phyloP scores from a whole-genome alignment of 805 yeast genomes.

The Pichia rugopelliculosa region DNA sequence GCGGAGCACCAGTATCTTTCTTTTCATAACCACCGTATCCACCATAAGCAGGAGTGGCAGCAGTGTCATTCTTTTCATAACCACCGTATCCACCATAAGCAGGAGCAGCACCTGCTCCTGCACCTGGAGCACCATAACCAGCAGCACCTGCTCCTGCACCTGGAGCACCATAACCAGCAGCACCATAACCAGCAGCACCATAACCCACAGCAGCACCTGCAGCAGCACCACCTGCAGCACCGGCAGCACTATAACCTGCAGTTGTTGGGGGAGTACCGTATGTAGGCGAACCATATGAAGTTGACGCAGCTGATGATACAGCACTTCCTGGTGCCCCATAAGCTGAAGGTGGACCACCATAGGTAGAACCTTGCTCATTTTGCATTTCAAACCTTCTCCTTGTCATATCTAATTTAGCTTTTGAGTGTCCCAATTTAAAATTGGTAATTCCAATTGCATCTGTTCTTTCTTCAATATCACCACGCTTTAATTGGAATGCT shows the following conservation, averaged over 20 bases:
- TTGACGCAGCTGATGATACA: conserved; percentile 27
- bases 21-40: not conserved
- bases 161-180: conserved; percentile 30
- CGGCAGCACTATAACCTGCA: conserved; percentile 21
- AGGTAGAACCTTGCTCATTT: conserved; percentile 27
- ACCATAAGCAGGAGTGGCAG: too few species aligned
- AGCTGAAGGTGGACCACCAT: conserved; percentile 1
- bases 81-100: not conserved
- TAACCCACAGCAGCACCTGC: conserved; percentile 26
- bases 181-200: conserved; percentile 18
- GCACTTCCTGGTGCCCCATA: conserved; percentile 15
- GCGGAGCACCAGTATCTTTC: not conserved
- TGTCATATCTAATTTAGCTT: conserved; percentile 74
- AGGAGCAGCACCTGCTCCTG: conserved; percentile 19
- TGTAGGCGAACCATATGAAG: conserved; percentile 24
- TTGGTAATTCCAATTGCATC: conserved; percentile 88
- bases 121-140: conserved; percentile 29
- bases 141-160: conserved; percentile 24
- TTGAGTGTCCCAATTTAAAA: conserved; percentile 85
- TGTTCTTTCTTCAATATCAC: conserved; percentile 81
- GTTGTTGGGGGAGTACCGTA: conserved; percentile 25
- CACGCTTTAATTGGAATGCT: conserved; percentile 74
- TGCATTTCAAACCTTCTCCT: conserved; percentile 59
- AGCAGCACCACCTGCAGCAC: conserved; percentile 18
- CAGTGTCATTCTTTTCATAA: too few species aligned